A percentile compares a stretch with the other conserved stretches of the same genome.
Evolutionary conservation across 148 eudicot species (phyloP).

Genomic region (Chenopodium album): DNA sequence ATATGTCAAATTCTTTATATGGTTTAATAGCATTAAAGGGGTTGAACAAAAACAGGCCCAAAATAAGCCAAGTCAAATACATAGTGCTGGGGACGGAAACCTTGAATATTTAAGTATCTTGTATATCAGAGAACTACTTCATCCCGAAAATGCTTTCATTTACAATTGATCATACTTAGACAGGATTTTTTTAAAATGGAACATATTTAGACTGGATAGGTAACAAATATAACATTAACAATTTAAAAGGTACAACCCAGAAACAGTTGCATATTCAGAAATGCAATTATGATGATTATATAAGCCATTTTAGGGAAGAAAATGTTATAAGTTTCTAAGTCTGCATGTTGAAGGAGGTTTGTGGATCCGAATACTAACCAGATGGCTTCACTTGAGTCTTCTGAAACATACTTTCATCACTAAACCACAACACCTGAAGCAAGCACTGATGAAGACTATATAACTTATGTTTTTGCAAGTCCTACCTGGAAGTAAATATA

Average conservation of each 20-base stretch:
- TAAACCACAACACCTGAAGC: conserved; percentile 3
- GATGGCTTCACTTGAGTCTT: conserved; percentile 6
- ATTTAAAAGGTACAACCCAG: background rate
- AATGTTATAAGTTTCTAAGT: background rate
- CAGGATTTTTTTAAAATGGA: too few species aligned
- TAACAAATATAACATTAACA: background rate
- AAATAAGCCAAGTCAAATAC: background rate
- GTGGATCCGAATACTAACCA: conserved; percentile 10
- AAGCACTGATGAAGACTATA: background rate
- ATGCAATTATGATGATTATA: background rate
- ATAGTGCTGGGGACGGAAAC: background rate
- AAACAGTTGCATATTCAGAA: background rate
- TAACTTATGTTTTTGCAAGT: background rate
- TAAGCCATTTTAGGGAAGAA: background rate
- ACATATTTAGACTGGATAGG: background rate
- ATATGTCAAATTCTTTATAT: background rate
- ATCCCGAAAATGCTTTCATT: too few species aligned
- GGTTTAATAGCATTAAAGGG: background rate
- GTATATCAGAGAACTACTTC: background rate
- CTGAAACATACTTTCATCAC: background rate
- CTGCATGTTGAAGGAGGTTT: background rate
- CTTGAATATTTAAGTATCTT: background rate
- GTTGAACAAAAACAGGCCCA: background rate
- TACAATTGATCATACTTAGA: too few species aligned
- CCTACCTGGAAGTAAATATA: conserved; percentile 14